phyloP scores from a whole-genome alignment of 164 flowering plant genomes.

The Saururus chinensis region DNA sequence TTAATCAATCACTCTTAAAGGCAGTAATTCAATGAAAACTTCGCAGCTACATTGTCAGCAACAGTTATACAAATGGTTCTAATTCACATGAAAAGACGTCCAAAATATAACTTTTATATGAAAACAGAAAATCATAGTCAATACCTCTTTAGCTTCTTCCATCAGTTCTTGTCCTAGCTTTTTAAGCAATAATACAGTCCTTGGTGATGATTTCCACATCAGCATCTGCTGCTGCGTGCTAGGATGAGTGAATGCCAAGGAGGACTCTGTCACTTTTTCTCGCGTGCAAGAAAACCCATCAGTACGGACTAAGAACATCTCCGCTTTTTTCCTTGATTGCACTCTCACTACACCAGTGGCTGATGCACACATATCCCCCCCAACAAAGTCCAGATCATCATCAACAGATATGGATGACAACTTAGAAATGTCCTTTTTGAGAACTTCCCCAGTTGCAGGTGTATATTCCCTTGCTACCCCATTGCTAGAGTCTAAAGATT shows the following conservation, averaged over 20 bases:
- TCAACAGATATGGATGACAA: conserved; percentile 22
- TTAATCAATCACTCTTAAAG: background rate
- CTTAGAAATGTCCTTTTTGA: conserved; percentile 16
- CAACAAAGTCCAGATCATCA: conserved; percentile 37
- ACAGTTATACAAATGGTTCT: background rate
- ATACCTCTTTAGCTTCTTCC: conserved; percentile 98
- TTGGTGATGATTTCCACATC: conserved; percentile 95
- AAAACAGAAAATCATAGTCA: background rate
- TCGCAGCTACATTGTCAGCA: background rate
- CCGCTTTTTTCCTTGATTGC: conserved; percentile 96
- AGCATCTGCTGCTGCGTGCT: conserved; percentile 99
- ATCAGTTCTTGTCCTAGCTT: conserved; percentile 83
- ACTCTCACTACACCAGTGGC: conserved; percentile 94
- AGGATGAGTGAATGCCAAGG: conserved; percentile 94
- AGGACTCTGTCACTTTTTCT: conserved; percentile 93
- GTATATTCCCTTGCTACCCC: conserved; percentile 2
- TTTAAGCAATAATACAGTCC: conserved; percentile 79
- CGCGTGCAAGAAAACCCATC: conserved; percentile 89
- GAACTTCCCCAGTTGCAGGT: conserved; percentile 11
- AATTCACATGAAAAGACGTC: background rate
- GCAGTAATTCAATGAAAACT: background rate
- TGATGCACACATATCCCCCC: conserved; percentile 94
- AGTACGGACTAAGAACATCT: conserved; percentile 94
- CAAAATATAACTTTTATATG: background rate
- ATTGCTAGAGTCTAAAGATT: background rate